Evolutionary conservation across 768 basidiomycete genomes (phyloP), one percentile per base, ranked within the genome.

Genomic region (Pleurotus cornucopiae): DNA sequence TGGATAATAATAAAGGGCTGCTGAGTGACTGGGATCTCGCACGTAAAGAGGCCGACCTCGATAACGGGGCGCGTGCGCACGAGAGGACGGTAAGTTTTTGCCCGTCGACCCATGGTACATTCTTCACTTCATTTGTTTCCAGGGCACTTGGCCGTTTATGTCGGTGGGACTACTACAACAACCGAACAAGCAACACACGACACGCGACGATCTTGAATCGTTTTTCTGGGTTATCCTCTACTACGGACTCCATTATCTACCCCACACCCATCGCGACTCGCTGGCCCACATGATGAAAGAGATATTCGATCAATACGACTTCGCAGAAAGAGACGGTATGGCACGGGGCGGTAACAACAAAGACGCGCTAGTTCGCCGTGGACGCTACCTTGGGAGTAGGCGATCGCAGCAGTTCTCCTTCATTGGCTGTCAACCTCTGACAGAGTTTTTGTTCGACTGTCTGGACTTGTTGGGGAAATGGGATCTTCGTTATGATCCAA

Each of bases 61-160:
- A 3, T 20, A 25, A 38, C 49, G 45, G 3, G 7, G 18, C 23
- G 5, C 54, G 55, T 14, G 58, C 39, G 7, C 20, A 6, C 5
- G 43, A 38, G 25, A 59, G 64, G 21, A 61, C 63, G 5, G 66
- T 65, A 16, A 53, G 63, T 57, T 18, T 1, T 43, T 43, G 41
- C 41, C 18, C 18, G 41, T 43, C 5, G 13, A 14, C 9, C 13
- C 12, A 14, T 43, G 14, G 4, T 6, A 5, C 41, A 43, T 43
- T 14, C 13, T 18, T 43, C 18, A 43, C 41, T 43, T 18, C 13
- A 5, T 43, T 43, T 18, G 7, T 26, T 43, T 43, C 13, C 41
- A 72, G 69, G 70, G 71, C 0, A 71, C 69, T 13, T 71, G 69
- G 69, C 63, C 63, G 25, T 71, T 69, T 49, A 69, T 71, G 61